Percentiles rank a stretch among this genome's conserved stretches.
Conservation (phyloP, 352 stramenopile genomes). For the Phytophthora brassicae region DNA sequence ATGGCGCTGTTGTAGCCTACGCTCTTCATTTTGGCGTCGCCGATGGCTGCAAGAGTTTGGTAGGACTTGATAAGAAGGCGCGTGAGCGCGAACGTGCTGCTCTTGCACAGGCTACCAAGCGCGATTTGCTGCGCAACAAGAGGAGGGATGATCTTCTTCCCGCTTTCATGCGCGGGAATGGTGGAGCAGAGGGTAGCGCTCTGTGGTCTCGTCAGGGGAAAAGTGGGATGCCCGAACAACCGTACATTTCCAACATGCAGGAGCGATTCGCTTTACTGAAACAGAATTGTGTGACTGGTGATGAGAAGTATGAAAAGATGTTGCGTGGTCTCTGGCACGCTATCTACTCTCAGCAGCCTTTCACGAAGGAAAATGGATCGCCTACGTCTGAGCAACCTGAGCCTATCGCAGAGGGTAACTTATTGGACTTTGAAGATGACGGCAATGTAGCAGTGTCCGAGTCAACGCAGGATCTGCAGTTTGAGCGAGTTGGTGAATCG, state of each 20-base stretch:
- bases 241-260: conserved; percentile 65
- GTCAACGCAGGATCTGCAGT: conserved; percentile 32
- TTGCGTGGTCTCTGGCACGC: conserved; percentile 61
- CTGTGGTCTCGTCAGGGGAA: conserved; percentile 66
- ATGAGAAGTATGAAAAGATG: conserved; percentile 63
- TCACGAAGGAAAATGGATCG: conserved; percentile 26
- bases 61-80: conserved; percentile 71
- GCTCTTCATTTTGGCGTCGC: conserved; percentile 81
- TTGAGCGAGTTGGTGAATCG: conserved; percentile 70
- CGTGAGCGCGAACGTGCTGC: conserved; percentile 77
- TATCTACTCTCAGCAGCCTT: conserved; percentile 61
- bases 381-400: conserved; percentile 18
- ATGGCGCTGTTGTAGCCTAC: conserved; percentile 78
- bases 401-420: conserved; percentile 28
- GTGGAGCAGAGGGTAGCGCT: conserved; percentile 28
- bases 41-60: conserved; percentile 71
- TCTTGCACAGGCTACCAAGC: conserved; percentile 71
- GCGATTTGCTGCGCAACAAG: conserved; percentile 68
- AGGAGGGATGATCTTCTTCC: conserved; percentile 47
- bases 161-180: conserved; percentile 49
- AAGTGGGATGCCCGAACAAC: conserved; percentile 50
- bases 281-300: conserved; percentile 65
- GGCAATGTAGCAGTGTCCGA: not conserved
- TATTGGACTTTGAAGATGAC: conserved; percentile 24
- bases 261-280: conserved; percentile 65